Base-by-base conservation (phyloP, 2,329 filamentous ascomycete species). In the Aspergillus thermomutatus region DNA sequence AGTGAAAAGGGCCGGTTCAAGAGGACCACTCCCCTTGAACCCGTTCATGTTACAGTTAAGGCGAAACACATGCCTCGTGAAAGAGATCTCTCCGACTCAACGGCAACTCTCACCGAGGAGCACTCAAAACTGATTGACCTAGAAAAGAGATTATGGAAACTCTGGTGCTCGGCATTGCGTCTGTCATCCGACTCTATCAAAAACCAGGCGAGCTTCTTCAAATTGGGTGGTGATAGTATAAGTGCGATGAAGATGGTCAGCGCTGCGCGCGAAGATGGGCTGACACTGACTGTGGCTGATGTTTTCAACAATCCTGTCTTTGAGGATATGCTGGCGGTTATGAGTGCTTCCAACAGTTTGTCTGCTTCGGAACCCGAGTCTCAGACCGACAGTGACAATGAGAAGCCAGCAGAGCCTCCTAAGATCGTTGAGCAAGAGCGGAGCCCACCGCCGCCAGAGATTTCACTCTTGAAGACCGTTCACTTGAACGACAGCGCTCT, bases 291-390 rank as follows among this genome's bases (percentile, higher is more conserved):
- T 6, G 75, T 79, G 19, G 74, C 74, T 4, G 75, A 78, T 60
- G 72, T 78, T 41, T 79, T 79, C 67, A 68, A 70, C 45, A 72
- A 77, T 53, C 74, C 73, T 25, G 65, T 73, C 0, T 76, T 77
- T 46, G 71, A 72, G 51, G 72, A 75, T 47, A 75, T 76, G 74
- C 59, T 74, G 31, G 61, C 65, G 3, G 65, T 68, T 49, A 59
- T 72, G 50, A 68, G 61, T 23, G 63, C 63, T 2, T 64, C 64
- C 19, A 66, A 52, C 21, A 61, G 55, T 43, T 55, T 56, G 37
- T 49, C 49, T 27, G 61, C 52, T 8, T 59, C 63, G 6, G 60
- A 61, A 4, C 52, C 63, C n/a, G 63, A 66, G 25, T 60, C 62
- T 19, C 63, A 66, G 23, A 60, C 54, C 10, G 53, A 56, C 45